Evolutionary conservation across 2,329 filamentous ascomycete genomes (phyloP), one percentile per base, ranked within the genome.

Genomic region (Verticillium dahliae): DNA sequence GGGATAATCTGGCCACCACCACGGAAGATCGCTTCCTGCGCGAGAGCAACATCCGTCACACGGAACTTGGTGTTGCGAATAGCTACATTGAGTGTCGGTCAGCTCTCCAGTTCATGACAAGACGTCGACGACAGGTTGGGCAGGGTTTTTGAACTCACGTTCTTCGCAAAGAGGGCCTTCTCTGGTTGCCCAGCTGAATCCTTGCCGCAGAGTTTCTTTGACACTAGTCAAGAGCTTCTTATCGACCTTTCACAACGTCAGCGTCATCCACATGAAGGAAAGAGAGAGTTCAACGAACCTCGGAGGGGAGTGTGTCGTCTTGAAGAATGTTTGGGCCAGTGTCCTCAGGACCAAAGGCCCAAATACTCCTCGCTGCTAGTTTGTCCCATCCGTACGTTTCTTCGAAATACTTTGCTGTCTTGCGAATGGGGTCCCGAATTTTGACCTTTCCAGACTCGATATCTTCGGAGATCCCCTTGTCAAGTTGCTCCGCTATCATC

Each of bases 31-130:
- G 94, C 90, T 76, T 98, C 92, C 59, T 87, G 83, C 11, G 93
- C 94, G 22, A 99, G 83, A 52, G 90, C 82, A 60, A 97, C 86
- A 72, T 98, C 94, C 64, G 93, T 98, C 70, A 99, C 87, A 72
- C 93, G 92, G 84, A 99, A 99, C 73, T 97, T 97, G 68, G 92
- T 92, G 76, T 99, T 99, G 69, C 95, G 93, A 71, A 99, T 98
- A 38, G 95, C 90, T 92, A 70, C 65, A 64, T 65, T 62, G 63
- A 57, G 63, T 73, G 45, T 52, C 18, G 22, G 45, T 7, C 18
- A 31, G 27, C 27, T 31, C 27, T 31, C 27, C 27, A 31, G 27
- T 31, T 5, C 27, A 31, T 31, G 27, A 31, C 27, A 31, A 31
- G 27, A 31, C 27, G 27, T 31, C 27, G 27, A 31, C 27, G 27